Percentiles rank a stretch among this genome's conserved stretches.
Conservation (phyloP, 768 basidiomycete genomes). For the Agaricus blazei region DNA sequence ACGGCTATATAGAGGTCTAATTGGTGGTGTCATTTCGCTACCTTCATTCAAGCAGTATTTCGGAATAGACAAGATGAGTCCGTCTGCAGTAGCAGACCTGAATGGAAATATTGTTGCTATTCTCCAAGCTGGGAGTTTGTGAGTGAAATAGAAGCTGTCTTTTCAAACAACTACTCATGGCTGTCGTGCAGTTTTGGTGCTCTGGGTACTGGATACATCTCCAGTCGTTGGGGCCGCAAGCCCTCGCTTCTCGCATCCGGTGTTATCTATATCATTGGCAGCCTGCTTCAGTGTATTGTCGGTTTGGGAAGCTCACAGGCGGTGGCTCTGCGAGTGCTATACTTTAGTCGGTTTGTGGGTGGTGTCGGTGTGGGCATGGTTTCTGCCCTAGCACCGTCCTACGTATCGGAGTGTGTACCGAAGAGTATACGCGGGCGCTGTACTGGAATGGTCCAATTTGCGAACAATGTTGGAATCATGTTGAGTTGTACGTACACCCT, state of each 20-base stretch:
- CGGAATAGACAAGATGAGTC: conserved; percentile 33
- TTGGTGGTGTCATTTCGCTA: conserved; percentile 45
- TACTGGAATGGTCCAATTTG: conserved; percentile 37
- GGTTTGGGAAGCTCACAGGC: conserved; percentile 34
- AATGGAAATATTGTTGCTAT: conserved; percentile 48
- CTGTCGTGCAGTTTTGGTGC: conserved; percentile 38
- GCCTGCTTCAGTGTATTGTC: conserved; percentile 38
- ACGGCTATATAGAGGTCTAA: conserved; percentile 26
- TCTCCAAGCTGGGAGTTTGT: conserved; percentile 46
- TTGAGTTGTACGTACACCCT: conserved; percentile 25
- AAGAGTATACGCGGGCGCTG: conserved; percentile 44
- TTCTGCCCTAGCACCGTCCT: conserved; percentile 43
- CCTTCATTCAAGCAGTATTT: conserved; percentile 44
- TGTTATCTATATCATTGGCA: conserved; percentile 42
- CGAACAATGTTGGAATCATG: conserved; percentile 33
- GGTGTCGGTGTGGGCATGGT: conserved; percentile 59
- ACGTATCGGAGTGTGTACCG: conserved; percentile 47
- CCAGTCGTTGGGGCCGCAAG: conserved; percentile 41
- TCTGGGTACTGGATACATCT: conserved; percentile 32
- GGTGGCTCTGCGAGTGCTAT: conserved; percentile 33
- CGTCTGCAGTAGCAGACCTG: conserved; percentile 32
- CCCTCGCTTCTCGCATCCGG: conserved; percentile 38
- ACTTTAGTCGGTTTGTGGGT: conserved; percentile 49
- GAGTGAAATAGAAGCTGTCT: conserved; percentile 13
- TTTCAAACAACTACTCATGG: neutral